Evolutionary conservation across 2,329 filamentous ascomycete species (phyloP), one percentile per base, ranked within the genome.

Genomic region (Sarocladium strictum): DNA sequence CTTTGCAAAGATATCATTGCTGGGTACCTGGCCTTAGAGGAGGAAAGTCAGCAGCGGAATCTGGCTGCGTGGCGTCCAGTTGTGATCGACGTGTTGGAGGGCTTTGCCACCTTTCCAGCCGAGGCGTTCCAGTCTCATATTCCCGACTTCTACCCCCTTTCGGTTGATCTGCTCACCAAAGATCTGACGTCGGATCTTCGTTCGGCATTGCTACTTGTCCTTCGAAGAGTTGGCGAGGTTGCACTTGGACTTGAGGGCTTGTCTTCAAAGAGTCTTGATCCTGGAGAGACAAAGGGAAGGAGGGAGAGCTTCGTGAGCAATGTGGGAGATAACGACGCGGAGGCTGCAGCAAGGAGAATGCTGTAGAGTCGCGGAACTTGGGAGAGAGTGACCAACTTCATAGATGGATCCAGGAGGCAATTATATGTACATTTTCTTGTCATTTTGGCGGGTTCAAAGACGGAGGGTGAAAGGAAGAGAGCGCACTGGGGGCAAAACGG

Each of bases 61-160:
- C 96, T 99, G 54, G 83, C 95, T 24, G 96, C 95, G 0, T 99
- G 94, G 94, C 81, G 94, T 17, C 94, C 94, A 0, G 94, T 99
- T 0, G 94, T 99, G 1, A 91, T 99, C 17, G 94, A 96, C 66
- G 94, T 99, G 9, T 77, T 99, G 10, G 93, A 99, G 65, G 94
- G 94, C 1, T 97, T 93, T 68, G 85, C 86, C 0, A 86, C 84
- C 6, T 97, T 97, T 73, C 89, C 90, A 0, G 78, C 83, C 17
- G 79, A 85, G 23, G 89, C 89, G 41, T 99, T 99, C 63, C 81
- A 82, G 54, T 84, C 85, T 56, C 86, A 97, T 63, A 80, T 96
- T 7, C 77, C 82, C 45, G 84, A 84, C 3, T 97, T 99, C 69
- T 96, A 96, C 65, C 90, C 92, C 2, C 75, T 97, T 15, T 83